Evolutionary conservation across 2,329 filamentous ascomycete species (phyloP).

Genomic region (Beauveria medogensis): DNA sequence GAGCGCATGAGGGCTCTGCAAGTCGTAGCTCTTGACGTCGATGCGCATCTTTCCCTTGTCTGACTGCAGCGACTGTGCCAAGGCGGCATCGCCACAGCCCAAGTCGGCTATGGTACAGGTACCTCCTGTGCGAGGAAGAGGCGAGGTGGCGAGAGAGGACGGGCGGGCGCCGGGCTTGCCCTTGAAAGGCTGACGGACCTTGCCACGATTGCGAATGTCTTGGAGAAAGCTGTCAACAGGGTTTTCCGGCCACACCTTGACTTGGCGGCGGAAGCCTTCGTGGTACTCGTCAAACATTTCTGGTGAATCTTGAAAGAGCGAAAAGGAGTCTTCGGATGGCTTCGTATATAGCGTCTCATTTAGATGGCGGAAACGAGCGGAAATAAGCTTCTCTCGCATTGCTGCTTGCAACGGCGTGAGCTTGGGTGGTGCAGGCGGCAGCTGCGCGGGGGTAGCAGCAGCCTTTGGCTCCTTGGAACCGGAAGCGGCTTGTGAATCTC

Average conservation of each 20-base stretch:
- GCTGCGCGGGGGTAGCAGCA: constrained; percentile 25
- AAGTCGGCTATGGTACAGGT: constrained; percentile 79
- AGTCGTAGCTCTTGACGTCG: constrained; percentile 75
- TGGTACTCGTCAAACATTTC: constrained; percentile 97
- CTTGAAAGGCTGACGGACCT: constrained; percentile 31
- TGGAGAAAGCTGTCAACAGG: constrained; percentile 81
- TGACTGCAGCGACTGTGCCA: constrained; percentile 60
- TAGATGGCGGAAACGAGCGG: constrained; percentile 91
- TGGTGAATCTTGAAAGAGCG: constrained; percentile 74
- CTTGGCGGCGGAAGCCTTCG: constrained; percentile 90
- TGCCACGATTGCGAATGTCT: constrained; percentile 61
- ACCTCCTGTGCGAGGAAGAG: constrained; percentile 65
- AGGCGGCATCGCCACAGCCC: constrained; percentile 84
- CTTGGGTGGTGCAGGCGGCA: constrained; percentile 42
- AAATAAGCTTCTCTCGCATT: constrained; percentile 92
- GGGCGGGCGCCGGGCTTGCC: constrained; percentile 22
- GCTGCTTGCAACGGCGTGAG: constrained; percentile 88
- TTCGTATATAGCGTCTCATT: constrained; percentile 96
- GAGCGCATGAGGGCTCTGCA: constrained; percentile 66
- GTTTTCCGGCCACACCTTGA: constrained; percentile 93
- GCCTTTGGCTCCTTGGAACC: constrained; percentile 14
- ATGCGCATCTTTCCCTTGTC: constrained; percentile 61
- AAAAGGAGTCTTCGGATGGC: constrained; percentile 74
- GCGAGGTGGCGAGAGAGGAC: constrained; percentile 25
- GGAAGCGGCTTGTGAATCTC: background rate